Base-by-base conservation (phyloP, 1,284 basidiomycete species). In the Coniferiporia weirii region DNA sequence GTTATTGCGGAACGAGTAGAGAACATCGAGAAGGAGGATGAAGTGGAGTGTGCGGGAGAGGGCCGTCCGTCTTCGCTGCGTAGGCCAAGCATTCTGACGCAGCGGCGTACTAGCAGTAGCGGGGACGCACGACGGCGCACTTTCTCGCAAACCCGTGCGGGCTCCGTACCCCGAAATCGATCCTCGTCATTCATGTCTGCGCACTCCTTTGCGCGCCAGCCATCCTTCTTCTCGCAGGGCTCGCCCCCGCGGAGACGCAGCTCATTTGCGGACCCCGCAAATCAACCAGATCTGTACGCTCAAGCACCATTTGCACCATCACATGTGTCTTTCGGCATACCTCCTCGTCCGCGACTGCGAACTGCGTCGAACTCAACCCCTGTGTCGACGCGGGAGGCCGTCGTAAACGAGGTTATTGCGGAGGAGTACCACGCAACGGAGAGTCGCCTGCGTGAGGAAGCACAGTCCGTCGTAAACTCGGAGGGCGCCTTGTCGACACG, bases 331-430 rank as follows among this genome's bases (percentile, higher is more conserved):
- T 48, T 54, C 34, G 52, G 57, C 40, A 35, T 47, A n/a, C 48
- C 52, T 54, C 43, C 34, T 13, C 17, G 36, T 27, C 27, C 27
- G 27, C 27, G 51, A n/a, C 34, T 32, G 8, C 49, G 61, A 13
- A 57, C 56, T n/a, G 48, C 47, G n/a, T 62, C 61, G 9, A 53
- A 51, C 32, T 19, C 54, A 2, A 52, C 53, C 12, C 81, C 32
- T 13, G 65, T 74, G 13, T 77, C 83, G 22, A 75, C 82, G 2
- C 78, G 79, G 20, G 77, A 83, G 61, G 86, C 84, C 10, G 83
- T 89, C 46, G 75, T 79, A 53, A 77, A 79, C 48, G 85, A 88
- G 65, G 81, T 85, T 35, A 74, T 87, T 54, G 83, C 79, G 38
- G 86, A 89, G 68, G 86, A 88, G 68, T 74, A 77, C 56, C 74